Percentiles rank a stretch among this genome's conserved stretches.
phyloP scores from a whole-genome alignment of 331 rosid species.

The Arachis monticola region DNA sequence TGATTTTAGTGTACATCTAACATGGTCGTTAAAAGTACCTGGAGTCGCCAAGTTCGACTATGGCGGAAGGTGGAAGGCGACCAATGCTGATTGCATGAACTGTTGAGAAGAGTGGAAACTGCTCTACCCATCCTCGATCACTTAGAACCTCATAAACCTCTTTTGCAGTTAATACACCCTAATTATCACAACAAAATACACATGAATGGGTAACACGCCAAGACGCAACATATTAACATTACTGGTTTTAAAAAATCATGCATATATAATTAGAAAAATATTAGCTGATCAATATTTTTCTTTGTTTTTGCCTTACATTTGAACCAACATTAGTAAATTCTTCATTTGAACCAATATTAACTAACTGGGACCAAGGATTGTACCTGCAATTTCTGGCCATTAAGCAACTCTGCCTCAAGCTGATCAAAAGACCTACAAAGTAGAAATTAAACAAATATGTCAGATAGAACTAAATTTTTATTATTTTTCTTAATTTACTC shows the following conservation, averaged over 20 bases:
- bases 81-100: constrained; percentile 83
- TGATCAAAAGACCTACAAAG: constrained; percentile 79
- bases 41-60: constrained; percentile 61
- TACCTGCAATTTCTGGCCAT: constrained; percentile 97
- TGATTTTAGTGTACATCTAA: too few relatives aligned
- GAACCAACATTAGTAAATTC: too few relatives aligned
- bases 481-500: neutral
- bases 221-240: too few relatives aligned
- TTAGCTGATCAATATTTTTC: too few relatives aligned
- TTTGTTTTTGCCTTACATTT: too few relatives aligned
- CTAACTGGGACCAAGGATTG: too few relatives aligned
- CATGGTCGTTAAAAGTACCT: constrained; percentile 41
- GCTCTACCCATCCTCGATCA: constrained; percentile 80
- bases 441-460: constrained; percentile 23
- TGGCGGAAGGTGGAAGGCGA: constrained; percentile 85
- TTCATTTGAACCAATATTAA: too few relatives aligned
- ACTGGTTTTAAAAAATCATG: too few relatives aligned
- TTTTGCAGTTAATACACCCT: constrained; percentile 90
- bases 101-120: constrained; percentile 78
- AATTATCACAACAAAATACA: constrained; percentile 31
- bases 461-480: neutral
- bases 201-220: neutral
- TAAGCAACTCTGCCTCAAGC: constrained; percentile 82
- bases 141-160: constrained; percentile 85
- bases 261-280: too few relatives aligned